Evolutionary conservation across 2,329 filamentous ascomycete species (phyloP).

Genomic region (Beauveria medogensis): DNA sequence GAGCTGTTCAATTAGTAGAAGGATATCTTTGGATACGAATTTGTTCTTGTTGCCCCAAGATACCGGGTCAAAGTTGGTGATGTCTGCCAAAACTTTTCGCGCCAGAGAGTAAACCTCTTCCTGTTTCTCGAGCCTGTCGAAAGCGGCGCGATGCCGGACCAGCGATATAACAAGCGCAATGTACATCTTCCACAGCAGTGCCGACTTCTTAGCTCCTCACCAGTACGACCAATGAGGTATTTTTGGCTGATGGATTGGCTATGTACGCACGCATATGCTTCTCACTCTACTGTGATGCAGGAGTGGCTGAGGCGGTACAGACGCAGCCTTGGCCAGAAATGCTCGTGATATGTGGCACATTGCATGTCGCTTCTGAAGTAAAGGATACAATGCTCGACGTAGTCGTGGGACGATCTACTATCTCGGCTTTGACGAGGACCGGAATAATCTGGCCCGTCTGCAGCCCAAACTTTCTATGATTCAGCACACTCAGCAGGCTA

Average conservation of each 20-base stretch:
- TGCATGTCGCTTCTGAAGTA: slow-evolving; percentile 11
- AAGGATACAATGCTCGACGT: slow-evolving; percentile 8
- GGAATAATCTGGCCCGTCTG: slow-evolving; percentile 62
- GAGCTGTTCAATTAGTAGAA: neutral
- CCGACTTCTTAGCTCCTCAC: no score
- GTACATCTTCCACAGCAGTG: neutral
- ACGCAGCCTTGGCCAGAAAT: slow-evolving; percentile 8
- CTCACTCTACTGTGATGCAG: neutral
- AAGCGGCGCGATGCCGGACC: neutral
- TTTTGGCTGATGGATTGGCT: neutral
- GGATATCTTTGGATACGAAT: neutral
- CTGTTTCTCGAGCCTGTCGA: neutral
- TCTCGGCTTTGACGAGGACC: slow-evolving; percentile 41
- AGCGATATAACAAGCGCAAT: neutral
- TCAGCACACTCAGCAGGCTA: slow-evolving; percentile 44
- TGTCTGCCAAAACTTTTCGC: neutral
- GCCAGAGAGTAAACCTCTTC: neutral
- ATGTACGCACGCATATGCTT: neutral
- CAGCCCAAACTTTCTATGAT: slow-evolving; percentile 53
- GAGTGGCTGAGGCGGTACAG: neutral
- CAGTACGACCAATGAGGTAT: neutral
- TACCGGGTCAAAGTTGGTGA: neutral
- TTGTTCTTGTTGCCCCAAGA: neutral
- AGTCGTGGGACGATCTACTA: neutral
- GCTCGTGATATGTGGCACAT: slow-evolving; percentile 4